A percentile compares a stretch with the other conserved stretches of the same genome.
Evolutionary conservation across 345 rosid genomes (phyloP).

Genomic region (Crucihimalaya himalaica): DNA sequence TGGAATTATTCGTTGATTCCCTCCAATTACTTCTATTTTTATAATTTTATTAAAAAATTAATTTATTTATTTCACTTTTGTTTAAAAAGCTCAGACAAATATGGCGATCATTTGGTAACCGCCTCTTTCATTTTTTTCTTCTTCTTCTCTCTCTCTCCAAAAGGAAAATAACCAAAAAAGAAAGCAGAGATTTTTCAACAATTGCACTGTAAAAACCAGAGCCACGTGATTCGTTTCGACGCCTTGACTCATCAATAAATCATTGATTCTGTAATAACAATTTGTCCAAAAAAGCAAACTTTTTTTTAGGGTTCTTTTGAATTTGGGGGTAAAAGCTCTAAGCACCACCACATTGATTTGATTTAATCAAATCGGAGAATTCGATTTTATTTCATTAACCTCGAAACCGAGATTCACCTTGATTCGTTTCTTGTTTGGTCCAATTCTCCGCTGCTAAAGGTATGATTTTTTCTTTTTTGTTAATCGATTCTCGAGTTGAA

Average conservation of each 20-base stretch:
- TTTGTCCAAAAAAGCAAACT: not conserved
- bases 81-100: constrained; percentile 8
- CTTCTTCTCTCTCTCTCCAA: not conserved
- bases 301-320: constrained; percentile 31
- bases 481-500: constrained; percentile 6
- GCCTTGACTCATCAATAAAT: constrained; percentile 33
- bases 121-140: constrained; percentile 17
- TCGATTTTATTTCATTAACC: constrained; percentile 7
- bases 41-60: not conserved
- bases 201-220: constrained; percentile 14
- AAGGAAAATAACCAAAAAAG: not conserved
- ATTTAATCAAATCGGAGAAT: constrained; percentile 17
- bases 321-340: constrained; percentile 15
- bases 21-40: not conserved
- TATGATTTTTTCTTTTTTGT: constrained; percentile 19
- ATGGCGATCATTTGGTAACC: constrained; percentile 37
- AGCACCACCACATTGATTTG: constrained; percentile 18
- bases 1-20: constrained; percentile 42
- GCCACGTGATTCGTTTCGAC: constrained; percentile 39
- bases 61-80: not conserved
- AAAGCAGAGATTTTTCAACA: constrained; percentile 2
- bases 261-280: constrained; percentile 20
- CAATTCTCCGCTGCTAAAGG: not conserved
- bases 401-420: constrained; percentile 6
- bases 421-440: not conserved